These are phyloP conservation scores for Microdochium paspali DNA, from an alignment of 2,329 filamentous ascomycete species.

Conservation along the genomic window DNA sequence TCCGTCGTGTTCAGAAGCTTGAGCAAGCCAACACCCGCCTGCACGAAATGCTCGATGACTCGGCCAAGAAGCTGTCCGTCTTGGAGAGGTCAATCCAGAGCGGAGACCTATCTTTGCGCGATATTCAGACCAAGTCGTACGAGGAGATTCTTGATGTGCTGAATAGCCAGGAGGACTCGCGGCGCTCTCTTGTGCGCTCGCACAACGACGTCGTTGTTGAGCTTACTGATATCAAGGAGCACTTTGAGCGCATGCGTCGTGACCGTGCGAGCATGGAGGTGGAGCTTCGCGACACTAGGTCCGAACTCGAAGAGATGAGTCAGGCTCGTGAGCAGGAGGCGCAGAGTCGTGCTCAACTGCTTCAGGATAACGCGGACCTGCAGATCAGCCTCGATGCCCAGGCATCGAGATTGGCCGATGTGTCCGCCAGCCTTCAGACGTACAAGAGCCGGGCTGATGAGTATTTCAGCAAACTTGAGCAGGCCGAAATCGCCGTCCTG, in stretches of 20 bases:
- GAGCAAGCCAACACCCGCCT: slow-evolving; percentile 86
- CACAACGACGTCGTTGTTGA: slow-evolving; percentile 83
- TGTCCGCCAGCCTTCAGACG: slow-evolving; percentile 71
- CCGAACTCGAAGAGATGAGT: slow-evolving; percentile 74
- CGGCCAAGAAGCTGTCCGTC: slow-evolving; percentile 80
- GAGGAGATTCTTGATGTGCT: slow-evolving; percentile 90
- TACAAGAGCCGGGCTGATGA: slow-evolving; percentile 93
- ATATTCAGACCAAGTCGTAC: slow-evolving; percentile 87
- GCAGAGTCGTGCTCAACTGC: slow-evolving; percentile 75
- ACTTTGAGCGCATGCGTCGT: slow-evolving; percentile 81
- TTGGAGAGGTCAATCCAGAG: slow-evolving; percentile 80
- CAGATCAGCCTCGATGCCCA: slow-evolving; percentile 91
- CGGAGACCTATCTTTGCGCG: slow-evolving; percentile 79
- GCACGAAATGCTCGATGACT: slow-evolving; percentile 92
- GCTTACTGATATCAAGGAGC: slow-evolving; percentile 74
- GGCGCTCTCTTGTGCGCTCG: slow-evolving; percentile 69
- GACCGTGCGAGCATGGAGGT: slow-evolving; percentile 72
- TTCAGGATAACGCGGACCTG: slow-evolving; percentile 87
- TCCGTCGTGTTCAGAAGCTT: slow-evolving; percentile 77
- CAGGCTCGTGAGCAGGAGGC: slow-evolving; percentile 77
- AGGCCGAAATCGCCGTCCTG: slow-evolving; percentile 90
- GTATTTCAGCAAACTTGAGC: slow-evolving; percentile 94
- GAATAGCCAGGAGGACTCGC: slow-evolving; percentile 85
- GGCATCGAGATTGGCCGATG: slow-evolving; percentile 73
- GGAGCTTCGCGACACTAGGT: slow-evolving; percentile 74